Percentiles rank a stretch among this genome's conserved stretches.
phyloP scores from a whole-genome alignment of 805 yeast genomes.

The Saccharomycodes ludwigii region DNA sequence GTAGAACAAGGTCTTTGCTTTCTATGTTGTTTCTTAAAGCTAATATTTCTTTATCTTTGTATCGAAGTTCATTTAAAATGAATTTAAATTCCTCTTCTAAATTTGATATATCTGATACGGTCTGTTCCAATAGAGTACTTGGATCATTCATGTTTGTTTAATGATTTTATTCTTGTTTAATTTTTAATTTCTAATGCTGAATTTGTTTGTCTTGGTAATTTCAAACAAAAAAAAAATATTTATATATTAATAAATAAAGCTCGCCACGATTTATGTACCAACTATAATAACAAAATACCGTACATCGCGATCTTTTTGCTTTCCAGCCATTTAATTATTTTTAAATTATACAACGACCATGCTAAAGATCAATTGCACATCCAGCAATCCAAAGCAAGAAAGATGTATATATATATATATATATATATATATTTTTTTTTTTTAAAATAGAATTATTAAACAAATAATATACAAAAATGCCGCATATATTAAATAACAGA shows the following conservation, averaged over 20 bases:
- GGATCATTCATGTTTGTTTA: constrained; percentile 55
- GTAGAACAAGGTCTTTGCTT: constrained; percentile 3
- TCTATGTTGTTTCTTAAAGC: constrained; percentile 7
- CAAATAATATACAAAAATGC: constrained; percentile 2
- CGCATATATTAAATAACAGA: too few relatives aligned
- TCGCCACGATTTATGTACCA: too few relatives aligned
- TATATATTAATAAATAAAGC: too few relatives aligned
- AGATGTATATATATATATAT: not conserved
- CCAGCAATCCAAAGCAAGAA: constrained; percentile 2
- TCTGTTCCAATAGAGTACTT: constrained; percentile 67
- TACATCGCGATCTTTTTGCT: too few relatives aligned
- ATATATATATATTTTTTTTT: not conserved
- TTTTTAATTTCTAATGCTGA: not conserved
- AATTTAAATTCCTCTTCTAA: constrained; percentile 80
- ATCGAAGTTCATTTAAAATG: constrained; percentile 63
- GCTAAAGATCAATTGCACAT: too few relatives aligned
- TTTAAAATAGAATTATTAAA: not conserved
- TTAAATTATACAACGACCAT: too few relatives aligned
- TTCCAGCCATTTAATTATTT: too few relatives aligned
- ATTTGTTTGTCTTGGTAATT: not conserved
- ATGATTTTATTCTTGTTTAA: constrained; percentile 8
- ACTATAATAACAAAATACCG: too few relatives aligned
- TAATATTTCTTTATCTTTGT: constrained; percentile 36
- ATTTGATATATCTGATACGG: constrained; percentile 62
- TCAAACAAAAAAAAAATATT: too few relatives aligned